Base-by-base conservation (phyloP, 2,329 filamentous ascomycete genomes). In the Xylaria sp. region DNA sequence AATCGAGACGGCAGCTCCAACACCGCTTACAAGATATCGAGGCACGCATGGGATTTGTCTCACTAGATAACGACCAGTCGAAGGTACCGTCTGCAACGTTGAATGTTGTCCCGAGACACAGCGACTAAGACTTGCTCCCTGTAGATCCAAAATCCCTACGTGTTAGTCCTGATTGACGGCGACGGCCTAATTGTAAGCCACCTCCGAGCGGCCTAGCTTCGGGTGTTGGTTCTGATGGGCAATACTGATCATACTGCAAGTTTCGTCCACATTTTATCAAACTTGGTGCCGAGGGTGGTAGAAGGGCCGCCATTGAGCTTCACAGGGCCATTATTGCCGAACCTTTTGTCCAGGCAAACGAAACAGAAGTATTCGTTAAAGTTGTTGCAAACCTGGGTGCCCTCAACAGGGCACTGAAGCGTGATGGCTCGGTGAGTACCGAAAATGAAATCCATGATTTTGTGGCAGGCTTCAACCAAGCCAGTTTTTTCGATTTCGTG, bases 161-260 rank as follows among this genome's bases (percentile, higher is more conserved):
- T 88, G 68, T 74, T 85, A 65, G 80, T 87, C 38, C 71, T 88
- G 66, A 83, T 90, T 67, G 87, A 89, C 71, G 87, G 86, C 37
- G 83, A 90, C 72, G 84, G 85, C 44, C 79, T 88, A 60, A 76
- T 88, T 72, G 86, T 88, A 71, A 72, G 79, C 54, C 58, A 44
- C 43, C 58, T 41, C 54, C 21, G 51, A 37, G 15, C 53, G 58
- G 62, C 53, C 64, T 44, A 62, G 10, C 27, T 7, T 17, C 60
- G 55, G 46, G 47, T 38, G 10, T 6, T 23, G 21, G n/a, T 54
- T 52, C 52, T 56, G 52, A 40, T 58, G 53, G 43, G 58, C 62
- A 58, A 58, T 44, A 63, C 54, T 37, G 43, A 53, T 25, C 10
- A 40, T 38, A 37, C 35, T 41, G 48, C 15, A 70, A 89, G 85